Conservation (phyloP, 306 rosid genomes). For the Acacia crassicarpa region DNA sequence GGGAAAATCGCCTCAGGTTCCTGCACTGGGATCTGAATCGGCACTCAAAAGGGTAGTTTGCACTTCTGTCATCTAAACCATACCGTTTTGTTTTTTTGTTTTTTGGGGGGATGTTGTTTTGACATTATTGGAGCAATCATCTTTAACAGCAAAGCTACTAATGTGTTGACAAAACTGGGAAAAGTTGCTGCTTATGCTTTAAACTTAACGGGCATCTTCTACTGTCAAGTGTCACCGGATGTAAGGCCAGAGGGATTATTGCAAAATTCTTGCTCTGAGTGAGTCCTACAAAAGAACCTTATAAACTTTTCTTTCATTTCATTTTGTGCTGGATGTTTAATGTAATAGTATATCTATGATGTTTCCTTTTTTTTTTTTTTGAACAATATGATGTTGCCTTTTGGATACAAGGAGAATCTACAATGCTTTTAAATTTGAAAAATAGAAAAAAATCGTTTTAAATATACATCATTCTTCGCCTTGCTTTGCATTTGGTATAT, state of each 20-base stretch:
- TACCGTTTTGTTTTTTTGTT: background rate
- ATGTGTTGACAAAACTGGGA: conserved; percentile 72
- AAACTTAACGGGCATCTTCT: conserved; percentile 75
- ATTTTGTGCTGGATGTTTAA: background rate
- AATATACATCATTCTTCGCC: background rate
- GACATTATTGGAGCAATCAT: conserved; percentile 31
- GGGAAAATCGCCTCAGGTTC: conserved; percentile 64
- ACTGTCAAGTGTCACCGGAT: conserved; percentile 59
- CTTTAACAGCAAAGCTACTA: conserved; percentile 77
- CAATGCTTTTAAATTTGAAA: background rate
- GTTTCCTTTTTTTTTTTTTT: background rate
- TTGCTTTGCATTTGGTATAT: conserved; percentile 1
- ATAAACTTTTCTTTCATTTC: background rate
- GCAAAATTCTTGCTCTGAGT: conserved; percentile 57
- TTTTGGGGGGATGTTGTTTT: conserved; percentile 29
- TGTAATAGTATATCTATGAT: background rate
- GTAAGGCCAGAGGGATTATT: conserved; percentile 41
- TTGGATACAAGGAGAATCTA: background rate
- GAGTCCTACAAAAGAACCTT: conserved; percentile 42
- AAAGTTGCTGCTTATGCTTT: conserved; percentile 74
- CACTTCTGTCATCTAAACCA: conserved; percentile 6
- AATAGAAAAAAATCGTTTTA: background rate
- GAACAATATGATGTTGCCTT: background rate
- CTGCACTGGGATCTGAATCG: conserved; percentile 91
- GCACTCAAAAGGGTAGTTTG: conserved; percentile 74